Conservation (phyloP, 371 early-diverging fungal species). For the Mucor saturninus region DNA sequence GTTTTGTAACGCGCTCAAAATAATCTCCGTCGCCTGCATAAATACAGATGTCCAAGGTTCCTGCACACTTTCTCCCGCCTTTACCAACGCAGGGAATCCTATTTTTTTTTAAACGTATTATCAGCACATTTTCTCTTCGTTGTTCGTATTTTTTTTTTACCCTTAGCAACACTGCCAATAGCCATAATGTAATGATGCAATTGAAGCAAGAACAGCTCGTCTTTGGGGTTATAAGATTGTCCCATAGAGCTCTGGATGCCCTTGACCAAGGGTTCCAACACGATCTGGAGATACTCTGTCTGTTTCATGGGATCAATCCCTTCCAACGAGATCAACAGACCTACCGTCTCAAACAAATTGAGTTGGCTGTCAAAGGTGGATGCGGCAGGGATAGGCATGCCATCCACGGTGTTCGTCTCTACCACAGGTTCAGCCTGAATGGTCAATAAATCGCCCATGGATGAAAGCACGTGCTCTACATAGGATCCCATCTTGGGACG, state of each 20-base stretch:
- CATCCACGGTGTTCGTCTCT: conserved; percentile 47
- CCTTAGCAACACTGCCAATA: conserved; percentile 87
- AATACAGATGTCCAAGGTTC: conserved; percentile 71
- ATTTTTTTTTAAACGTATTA: background rate
- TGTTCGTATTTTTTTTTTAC: conserved; percentile 32
- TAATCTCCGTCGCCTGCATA: conserved; percentile 82
- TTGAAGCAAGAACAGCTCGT: conserved; percentile 72
- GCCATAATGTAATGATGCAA: conserved; percentile 87
- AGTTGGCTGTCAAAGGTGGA: conserved; percentile 83
- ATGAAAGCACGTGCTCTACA: conserved; percentile 69
- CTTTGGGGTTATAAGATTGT: conserved; percentile 60
- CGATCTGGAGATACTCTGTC: conserved; percentile 75
- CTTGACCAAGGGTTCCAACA: conserved; percentile 80
- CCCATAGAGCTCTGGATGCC: conserved; percentile 66
- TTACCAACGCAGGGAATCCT: conserved; percentile 82
- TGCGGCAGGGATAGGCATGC: conserved; percentile 57
- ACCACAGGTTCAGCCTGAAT: conserved; percentile 72
- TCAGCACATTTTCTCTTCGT: too few relatives aligned
- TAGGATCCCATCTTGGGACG: conserved; percentile 65
- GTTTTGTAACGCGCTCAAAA: conserved; percentile 76
- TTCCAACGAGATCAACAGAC: conserved; percentile 83
- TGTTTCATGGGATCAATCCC: conserved; percentile 71
- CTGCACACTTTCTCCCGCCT: conserved; percentile 40
- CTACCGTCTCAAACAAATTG: conserved; percentile 92
- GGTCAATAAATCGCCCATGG: conserved; percentile 74